Conservation (phyloP, 2,329 filamentous ascomycete species). For the Diaporthe australafricana region DNA sequence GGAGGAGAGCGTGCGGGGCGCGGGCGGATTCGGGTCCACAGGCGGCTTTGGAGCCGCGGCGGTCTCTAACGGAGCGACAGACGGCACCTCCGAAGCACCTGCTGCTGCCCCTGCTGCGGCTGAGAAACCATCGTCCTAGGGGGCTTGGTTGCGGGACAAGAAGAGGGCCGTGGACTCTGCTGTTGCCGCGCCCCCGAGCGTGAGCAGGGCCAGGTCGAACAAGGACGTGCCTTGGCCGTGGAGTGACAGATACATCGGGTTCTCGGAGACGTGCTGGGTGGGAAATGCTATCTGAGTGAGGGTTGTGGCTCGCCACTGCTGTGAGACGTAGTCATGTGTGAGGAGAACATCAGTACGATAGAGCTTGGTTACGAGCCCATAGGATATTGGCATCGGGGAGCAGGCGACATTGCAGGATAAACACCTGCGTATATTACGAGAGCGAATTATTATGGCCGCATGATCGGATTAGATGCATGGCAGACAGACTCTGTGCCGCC, state of each 20-base stretch:
- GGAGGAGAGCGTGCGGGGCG: conserved; percentile 90
- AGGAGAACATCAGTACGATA: not conserved
- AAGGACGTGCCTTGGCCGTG: conserved; percentile 36
- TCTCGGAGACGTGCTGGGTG: conserved; percentile 33
- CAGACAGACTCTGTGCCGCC: not conserved
- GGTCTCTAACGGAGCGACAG: conserved; percentile 12
- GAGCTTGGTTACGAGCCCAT: not conserved
- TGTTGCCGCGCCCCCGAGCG: not conserved
- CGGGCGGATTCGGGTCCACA: conserved; percentile 92
- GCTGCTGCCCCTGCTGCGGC: conserved; percentile 10
- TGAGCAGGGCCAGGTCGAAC: conserved; percentile 8
- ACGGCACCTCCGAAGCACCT: conserved; percentile 8
- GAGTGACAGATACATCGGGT: conserved; percentile 29
- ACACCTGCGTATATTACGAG: not conserved
- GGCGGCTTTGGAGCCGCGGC: conserved; percentile 56
- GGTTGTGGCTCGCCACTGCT: not conserved
- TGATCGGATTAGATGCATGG: not conserved
- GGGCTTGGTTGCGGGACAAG: conserved; percentile 35
- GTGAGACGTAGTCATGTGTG: too few species aligned
- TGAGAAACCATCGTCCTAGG: conserved; percentile 36
- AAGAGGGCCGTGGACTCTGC: conserved; percentile 6
- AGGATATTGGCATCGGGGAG: conserved; percentile 23
- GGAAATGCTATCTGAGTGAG: conserved; percentile 26
- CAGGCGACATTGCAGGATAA: not conserved
- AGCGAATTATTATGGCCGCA: not conserved